Evolutionary conservation across 441 rosid species (phyloP), one percentile per base, ranked within the genome.

Genomic region (Dalechampia spathulata): DNA sequence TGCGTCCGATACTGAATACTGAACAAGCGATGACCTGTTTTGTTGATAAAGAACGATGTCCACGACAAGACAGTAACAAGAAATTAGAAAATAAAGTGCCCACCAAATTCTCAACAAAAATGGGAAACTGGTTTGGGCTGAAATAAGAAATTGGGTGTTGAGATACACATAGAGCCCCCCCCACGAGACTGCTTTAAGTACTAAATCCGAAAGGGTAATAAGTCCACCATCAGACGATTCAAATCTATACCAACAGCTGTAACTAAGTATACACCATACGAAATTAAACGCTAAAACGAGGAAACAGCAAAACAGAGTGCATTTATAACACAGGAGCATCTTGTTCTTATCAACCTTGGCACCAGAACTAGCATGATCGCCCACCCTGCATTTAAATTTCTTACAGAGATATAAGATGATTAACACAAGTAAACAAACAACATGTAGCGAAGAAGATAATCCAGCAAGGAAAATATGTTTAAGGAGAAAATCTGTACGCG

Each of bases 41-140:
- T 48, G 71, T 38, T 36, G 52, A 68, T 51, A 69, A 34, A 69
- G 59, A 74, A 78, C 57, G 40, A 73, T 15, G 69, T 80, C 95
- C 60, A 77, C 52, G 53, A 75, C 78, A 55, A 91, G 75, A 52
- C 77, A 62, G 70, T 69, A 82, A 78, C 80, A 77, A 46, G 91
- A 83, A 63, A 78, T 26, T 48, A 70, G 66, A 22, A 76, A 60
- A 70, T 74, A 86, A 25, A 80, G 68, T 15, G 74, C 81, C 95
- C 83, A 86, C 93, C 96, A 88, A 64, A 81, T 63, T 70, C 86
- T 84, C 77, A 84, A 77, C 26, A 60, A 47, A 42, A 77, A 30
- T 0, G 83, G 83, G 67, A 83, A 71, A 63, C 55, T 78, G 7
- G 39, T 62, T 19, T 55, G 66, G 30, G 49, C 53, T 19, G 73